These are phyloP conservation scores for Amaranthus hypochondriacus DNA, from an alignment of 148 eudicot genomes.

Conservation along the genomic window DNA sequence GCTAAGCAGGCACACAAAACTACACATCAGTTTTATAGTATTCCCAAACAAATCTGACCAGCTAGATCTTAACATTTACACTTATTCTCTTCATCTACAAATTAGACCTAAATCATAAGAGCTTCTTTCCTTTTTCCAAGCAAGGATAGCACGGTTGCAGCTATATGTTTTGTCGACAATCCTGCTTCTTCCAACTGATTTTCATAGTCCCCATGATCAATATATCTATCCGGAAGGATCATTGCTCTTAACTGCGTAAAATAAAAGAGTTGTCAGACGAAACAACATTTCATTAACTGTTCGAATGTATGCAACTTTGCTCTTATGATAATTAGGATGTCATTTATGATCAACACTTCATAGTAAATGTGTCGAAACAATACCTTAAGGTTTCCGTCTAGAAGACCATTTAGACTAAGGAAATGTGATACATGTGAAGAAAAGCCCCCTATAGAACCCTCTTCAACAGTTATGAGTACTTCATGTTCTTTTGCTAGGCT, in stretches of 20 bases:
- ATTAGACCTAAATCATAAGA: constrained; percentile 18
- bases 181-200: constrained; percentile 74
- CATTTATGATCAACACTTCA: neutral
- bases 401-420: constrained; percentile 47
- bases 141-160: constrained; percentile 56
- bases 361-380: neutral
- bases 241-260: constrained; percentile 59
- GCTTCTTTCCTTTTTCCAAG: constrained; percentile 56
- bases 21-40: too few species aligned
- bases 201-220: constrained; percentile 61
- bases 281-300: neutral
- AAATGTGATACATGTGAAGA: constrained; percentile 65
- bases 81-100: too few species aligned
- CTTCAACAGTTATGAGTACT: constrained; percentile 59
- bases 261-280: neutral
- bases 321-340: too few species aligned
- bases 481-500: constrained; percentile 60
- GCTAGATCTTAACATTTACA: too few species aligned
- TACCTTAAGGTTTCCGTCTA: constrained; percentile 75
- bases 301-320: neutral
- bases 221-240: constrained; percentile 72
- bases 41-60: too few species aligned
- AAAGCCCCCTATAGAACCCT: constrained; percentile 75
- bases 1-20: too few species aligned
- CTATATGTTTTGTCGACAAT: constrained; percentile 55